Conservation (phyloP, 2,329 filamentous ascomycete species). For the Arachnomyces sp. region DNA sequence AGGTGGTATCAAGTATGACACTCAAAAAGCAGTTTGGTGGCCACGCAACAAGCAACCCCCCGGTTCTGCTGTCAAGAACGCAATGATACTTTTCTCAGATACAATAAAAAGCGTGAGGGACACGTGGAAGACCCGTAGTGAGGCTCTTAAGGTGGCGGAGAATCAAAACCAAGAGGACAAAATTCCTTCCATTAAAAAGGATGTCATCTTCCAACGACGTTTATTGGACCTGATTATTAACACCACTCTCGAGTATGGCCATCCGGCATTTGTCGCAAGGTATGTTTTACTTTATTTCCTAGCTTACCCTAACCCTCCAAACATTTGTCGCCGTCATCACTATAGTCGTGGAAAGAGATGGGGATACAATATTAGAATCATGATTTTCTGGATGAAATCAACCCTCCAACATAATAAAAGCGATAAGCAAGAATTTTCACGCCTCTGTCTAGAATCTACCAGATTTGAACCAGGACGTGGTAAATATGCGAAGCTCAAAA, state of each 20-base stretch:
- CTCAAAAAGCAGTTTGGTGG: conserved; percentile 54
- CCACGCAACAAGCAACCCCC: conserved; percentile 43
- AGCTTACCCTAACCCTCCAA: no score
- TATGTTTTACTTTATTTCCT: conserved; percentile 28
- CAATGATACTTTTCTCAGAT: conserved; percentile 51
- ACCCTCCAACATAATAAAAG: conserved; percentile 13
- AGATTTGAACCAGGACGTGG: no score
- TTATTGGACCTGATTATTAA: conserved; percentile 45
- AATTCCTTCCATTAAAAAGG: conserved; percentile 46
- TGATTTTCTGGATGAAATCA: no score
- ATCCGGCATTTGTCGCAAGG: conserved; percentile 42
- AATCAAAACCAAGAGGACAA: conserved; percentile 48
- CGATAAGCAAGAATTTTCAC: conserved; percentile 20
- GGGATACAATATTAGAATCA: no score
- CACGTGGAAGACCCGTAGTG: conserved; percentile 51
- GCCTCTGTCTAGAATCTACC: no score
- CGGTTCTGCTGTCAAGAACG: conserved; percentile 45
- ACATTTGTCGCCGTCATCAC: no score
- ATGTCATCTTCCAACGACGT: conserved; percentile 50
- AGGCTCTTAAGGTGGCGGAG: conserved; percentile 50
- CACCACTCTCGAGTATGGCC: conserved; percentile 36
- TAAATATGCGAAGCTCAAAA: not conserved
- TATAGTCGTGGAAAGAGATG: no score
- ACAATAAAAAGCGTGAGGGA: conserved; percentile 52
- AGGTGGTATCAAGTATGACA: conserved; percentile 49